Evolutionary conservation across 2,329 filamentous ascomycete species (phyloP), one percentile per base, ranked within the genome.

Genomic region (Stachybotrys chlorohalonatus): DNA sequence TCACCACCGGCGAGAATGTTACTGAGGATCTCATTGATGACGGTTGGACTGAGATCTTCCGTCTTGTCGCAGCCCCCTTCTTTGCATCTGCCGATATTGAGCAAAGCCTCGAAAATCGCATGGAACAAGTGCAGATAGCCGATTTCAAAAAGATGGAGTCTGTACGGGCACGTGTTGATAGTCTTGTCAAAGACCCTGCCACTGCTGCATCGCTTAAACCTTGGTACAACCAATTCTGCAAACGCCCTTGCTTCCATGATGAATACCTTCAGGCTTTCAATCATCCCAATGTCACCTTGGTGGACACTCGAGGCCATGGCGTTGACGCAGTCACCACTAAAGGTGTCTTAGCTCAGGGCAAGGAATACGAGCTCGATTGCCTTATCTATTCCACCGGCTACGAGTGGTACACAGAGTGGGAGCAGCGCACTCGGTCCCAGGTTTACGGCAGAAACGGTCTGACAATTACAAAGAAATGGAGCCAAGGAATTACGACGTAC

Each of bases 181-280:
- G 69, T 0, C 64, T 77, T 15, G 80, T 86, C 7, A 65, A 75
- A 45, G 75, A 85, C 59, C 65, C 66, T 11, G 66, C 64, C 1
- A 80, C 75, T 0, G 82, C 83, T 0, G 72, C 73, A 31, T 72
- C 66, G 2, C 72, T 86, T 7, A 80, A 82, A 62, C 71, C 81
- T 0, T 84, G 80, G 79, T 87, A 86, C 61, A 75, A 79, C 0
- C 67, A 68, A 0, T 84, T 79, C 75, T 87, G 84, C 70, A 87
- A 87, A 64, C 76, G 84, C 0, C 82, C 83, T 0, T 77, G 72
- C 47, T 86, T 85, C 66, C 80, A 81, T 65, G 80, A 86, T 60
- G 73, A 76, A 6, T 86, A 83, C 60, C 73, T 86, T 0, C 62
- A 72, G 3, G 60, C 76, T 0, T 87, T 86, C 74, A 87, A 87